These are phyloP conservation scores for Plasmodium chabaudi DNA, from an alignment of 169 alveolate genomes.

Conservation along the genomic window DNA sequence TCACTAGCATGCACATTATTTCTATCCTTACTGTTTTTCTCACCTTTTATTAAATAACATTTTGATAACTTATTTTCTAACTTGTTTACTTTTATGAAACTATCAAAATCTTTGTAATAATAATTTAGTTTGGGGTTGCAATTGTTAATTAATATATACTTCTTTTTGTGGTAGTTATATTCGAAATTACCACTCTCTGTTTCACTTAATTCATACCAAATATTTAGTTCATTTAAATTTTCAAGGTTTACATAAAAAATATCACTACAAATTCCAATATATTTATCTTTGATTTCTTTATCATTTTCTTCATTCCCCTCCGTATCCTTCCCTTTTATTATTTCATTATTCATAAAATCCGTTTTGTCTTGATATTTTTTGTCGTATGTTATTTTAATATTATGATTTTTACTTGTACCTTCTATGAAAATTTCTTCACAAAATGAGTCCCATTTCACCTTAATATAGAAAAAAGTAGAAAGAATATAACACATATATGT, in stretches of 20 bases:
- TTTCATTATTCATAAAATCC: not conserved
- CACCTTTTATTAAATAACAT: not conserved
- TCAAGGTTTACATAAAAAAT: conserved; percentile 20
- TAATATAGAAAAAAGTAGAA: not conserved
- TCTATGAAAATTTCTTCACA: conserved; percentile 27
- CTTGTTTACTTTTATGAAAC: conserved; percentile 44
- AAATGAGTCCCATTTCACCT: conserved; percentile 40
- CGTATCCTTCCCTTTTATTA: not conserved
- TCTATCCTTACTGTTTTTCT: not conserved
- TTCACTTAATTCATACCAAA: conserved; percentile 30
- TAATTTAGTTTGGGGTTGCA: conserved; percentile 20
- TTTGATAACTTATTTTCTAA: not conserved
- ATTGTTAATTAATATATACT: conserved; percentile 19
- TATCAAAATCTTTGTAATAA: conserved; percentile 46
- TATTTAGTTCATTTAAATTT: conserved; percentile 52
- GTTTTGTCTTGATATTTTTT: conserved; percentile 1
- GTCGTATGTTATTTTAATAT: conserved; percentile 28
- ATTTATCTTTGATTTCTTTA: conserved; percentile 4
- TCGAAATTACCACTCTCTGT: conserved; percentile 20
- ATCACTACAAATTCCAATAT: conserved; percentile 56
- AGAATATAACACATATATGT: not conserved
- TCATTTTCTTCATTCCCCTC: not conserved
- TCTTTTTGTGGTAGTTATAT: conserved; percentile 37
- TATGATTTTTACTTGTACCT: conserved; percentile 46
- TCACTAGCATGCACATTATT: not conserved